Conservation (phyloP, 2,329 filamentous ascomycete genomes). For the Alternaria longipes region DNA sequence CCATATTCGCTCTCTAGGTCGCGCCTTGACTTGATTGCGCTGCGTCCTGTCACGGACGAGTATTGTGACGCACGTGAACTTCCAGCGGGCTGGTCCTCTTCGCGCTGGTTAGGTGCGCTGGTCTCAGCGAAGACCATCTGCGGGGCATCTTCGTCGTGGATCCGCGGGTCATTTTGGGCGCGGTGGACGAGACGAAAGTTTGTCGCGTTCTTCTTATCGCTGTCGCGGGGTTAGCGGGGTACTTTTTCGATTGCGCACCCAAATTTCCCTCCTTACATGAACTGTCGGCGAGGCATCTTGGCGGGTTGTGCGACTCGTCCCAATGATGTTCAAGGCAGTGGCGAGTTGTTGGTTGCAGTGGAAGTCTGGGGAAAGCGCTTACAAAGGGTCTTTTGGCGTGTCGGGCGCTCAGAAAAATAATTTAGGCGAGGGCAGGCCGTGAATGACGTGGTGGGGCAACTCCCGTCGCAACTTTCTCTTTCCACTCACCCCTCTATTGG, state of each 20-base stretch:
- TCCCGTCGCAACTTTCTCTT: conserved; percentile 28
- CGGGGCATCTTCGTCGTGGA: conserved; percentile 88
- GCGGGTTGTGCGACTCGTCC: background rate
- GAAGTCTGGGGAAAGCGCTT: conserved; percentile 41
- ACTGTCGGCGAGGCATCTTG: conserved; percentile 78
- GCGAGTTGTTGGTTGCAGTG: conserved; percentile 16
- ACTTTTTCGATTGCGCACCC: background rate
- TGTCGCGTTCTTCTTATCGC: conserved; percentile 89
- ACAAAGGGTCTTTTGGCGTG: conserved; percentile 38
- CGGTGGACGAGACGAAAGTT: conserved; percentile 96
- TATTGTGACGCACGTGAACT: conserved; percentile 56
- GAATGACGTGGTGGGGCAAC: conserved; percentile 55
- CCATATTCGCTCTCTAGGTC: conserved; percentile 82
- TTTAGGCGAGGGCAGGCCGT: conserved; percentile 68
- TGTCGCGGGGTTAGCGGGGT: conserved; percentile 53
- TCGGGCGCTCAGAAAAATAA: conserved; percentile 59
- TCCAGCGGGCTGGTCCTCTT: conserved; percentile 54
- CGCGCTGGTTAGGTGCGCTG: conserved; percentile 51
- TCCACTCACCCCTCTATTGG: conserved; percentile 29
- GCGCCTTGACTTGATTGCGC: conserved; percentile 71
- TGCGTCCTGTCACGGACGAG: conserved; percentile 51
- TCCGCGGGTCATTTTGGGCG: conserved; percentile 95
- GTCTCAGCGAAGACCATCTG: conserved; percentile 88
- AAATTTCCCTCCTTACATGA: conserved; percentile 66
- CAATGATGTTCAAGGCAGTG: background rate